These are phyloP conservation scores for Ogataea haglerorum DNA, from an alignment of 805 yeast genomes.

Conservation along the genomic window DNA sequence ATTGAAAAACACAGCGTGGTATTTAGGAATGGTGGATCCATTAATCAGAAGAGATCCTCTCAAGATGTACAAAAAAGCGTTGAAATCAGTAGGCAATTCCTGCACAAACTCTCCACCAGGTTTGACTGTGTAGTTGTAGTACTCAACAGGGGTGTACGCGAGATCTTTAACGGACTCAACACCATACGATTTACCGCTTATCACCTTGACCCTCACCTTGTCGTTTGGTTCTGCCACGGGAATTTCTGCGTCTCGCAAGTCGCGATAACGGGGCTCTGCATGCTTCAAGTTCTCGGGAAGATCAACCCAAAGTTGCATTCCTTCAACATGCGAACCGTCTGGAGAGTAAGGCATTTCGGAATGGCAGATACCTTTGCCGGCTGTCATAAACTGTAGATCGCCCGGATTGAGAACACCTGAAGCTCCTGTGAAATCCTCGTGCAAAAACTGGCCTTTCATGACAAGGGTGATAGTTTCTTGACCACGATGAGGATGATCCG, in stretches of 20 bases:
- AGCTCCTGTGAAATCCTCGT: slow-evolving; percentile 86
- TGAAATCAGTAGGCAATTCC: slow-evolving; percentile 55
- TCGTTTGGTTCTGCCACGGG: slow-evolving; percentile 68
- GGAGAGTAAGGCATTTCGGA: slow-evolving; percentile 76
- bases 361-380: slow-evolving; percentile 84
- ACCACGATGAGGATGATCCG: slow-evolving; percentile 82
- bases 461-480: slow-evolving; percentile 76
- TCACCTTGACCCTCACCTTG: slow-evolving; percentile 63
- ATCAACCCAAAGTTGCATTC: slow-evolving; percentile 89
- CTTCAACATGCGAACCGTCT: slow-evolving; percentile 49
- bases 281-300: slow-evolving; percentile 63
- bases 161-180: slow-evolving; percentile 68
- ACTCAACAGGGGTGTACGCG: slow-evolving; percentile 79
- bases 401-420: slow-evolving; percentile 74
- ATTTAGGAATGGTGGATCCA: slow-evolving; percentile 41
- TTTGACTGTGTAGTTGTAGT: slow-evolving; percentile 60
- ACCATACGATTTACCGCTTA: slow-evolving; percentile 75
- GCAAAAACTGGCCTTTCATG: slow-evolving; percentile 65
- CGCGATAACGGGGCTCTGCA: slow-evolving; percentile 73
- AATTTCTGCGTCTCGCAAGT: slow-evolving; percentile 63
- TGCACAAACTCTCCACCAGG: slow-evolving; percentile 67
- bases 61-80: slow-evolving; percentile 65
- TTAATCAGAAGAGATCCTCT: slow-evolving; percentile 55
- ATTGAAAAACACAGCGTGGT: slow-evolving; percentile 60
- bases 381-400: slow-evolving; percentile 91